Conservation (phyloP, 257 asterid species). For the Rehmannia glutinosa region DNA sequence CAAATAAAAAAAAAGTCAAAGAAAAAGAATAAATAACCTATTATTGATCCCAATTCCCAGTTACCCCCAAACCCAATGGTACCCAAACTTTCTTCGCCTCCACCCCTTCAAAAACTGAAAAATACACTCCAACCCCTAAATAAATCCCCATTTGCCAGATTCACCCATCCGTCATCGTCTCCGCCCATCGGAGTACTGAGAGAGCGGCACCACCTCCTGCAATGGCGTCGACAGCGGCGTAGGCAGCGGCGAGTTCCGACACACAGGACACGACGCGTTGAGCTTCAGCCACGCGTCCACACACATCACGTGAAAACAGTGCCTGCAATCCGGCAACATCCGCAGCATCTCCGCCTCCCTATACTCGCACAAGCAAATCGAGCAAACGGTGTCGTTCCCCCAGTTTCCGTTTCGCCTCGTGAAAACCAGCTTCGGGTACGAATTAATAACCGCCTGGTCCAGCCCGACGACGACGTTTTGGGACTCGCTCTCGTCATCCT, state of each 20-base stretch:
- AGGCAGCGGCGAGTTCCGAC: conserved; percentile 92
- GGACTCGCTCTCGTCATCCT: conserved; percentile 53
- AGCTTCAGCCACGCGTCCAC: conserved; percentile 93
- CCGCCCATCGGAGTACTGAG: conserved; percentile 86
- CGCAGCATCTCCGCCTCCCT: conserved; percentile 81
- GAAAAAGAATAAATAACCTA: too few relatives aligned
- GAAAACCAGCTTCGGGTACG: conserved; percentile 71
- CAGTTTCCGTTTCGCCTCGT: conserved; percentile 35
- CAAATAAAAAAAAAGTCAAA: too few relatives aligned
- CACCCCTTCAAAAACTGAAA: conserved; percentile 14
- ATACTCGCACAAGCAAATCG: conserved; percentile 87
- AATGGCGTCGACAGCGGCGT: conserved; percentile 93
- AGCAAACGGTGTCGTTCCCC: conserved; percentile 57
- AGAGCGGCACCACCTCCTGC: conserved; percentile 96
- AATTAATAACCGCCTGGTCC: conserved; percentile 74
- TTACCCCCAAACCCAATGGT: neutral
- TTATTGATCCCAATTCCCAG: too few relatives aligned
- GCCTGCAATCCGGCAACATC: conserved; percentile 90
- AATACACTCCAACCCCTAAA: conserved; percentile 5
- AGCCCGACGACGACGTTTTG: conserved; percentile 62
- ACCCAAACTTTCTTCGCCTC: conserved; percentile 10
- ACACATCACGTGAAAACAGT: conserved; percentile 82
- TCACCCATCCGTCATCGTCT: conserved; percentile 26
- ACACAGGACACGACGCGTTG: conserved; percentile 83
- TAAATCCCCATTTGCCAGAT: neutral